A percentile compares a stretch with the other conserved stretches of the same genome.
Evolutionary conservation across 352 stramenopile species (phyloP).

Genomic region (Pythium biforme): DNA sequence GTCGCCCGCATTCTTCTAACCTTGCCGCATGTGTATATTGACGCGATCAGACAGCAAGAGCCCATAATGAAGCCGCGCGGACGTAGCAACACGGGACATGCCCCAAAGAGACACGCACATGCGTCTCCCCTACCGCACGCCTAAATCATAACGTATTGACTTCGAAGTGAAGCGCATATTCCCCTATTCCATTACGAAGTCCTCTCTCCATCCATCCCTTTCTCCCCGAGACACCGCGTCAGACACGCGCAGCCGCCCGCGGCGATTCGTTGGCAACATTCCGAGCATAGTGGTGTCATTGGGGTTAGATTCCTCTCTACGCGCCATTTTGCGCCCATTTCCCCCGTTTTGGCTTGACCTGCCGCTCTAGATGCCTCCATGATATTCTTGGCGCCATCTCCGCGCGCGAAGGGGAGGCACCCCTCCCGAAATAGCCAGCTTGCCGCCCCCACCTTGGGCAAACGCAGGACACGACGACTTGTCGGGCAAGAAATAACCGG

Average conservation of each 20-base stretch:
- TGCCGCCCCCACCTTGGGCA: neutral
- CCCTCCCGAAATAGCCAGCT: conserved; percentile 25
- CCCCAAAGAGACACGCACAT: no score
- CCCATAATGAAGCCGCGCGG: no score
- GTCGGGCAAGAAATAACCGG: conserved; percentile 31
- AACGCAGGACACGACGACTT: conserved; percentile 19
- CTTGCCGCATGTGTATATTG: no score
- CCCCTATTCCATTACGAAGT: neutral
- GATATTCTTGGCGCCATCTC: conserved; percentile 15
- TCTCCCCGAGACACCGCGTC: neutral
- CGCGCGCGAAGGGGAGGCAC: neutral
- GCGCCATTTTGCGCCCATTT: no score
- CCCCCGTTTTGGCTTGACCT: no score
- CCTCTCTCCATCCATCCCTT: neutral
- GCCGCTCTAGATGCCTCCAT: conserved; percentile 4
- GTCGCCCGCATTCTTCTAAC: no score
- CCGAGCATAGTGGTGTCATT: neutral
- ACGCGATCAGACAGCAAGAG: no score
- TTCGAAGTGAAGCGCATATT: neutral
- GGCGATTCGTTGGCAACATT: neutral
- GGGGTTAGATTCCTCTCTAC: no score
- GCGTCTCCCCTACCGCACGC: no score
- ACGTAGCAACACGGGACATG: no score
- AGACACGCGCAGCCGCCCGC: neutral
- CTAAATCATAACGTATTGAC: neutral